Evolutionary conservation across 352 stramenopile species (phyloP).

Genomic region (Albugo laibachii): DNA sequence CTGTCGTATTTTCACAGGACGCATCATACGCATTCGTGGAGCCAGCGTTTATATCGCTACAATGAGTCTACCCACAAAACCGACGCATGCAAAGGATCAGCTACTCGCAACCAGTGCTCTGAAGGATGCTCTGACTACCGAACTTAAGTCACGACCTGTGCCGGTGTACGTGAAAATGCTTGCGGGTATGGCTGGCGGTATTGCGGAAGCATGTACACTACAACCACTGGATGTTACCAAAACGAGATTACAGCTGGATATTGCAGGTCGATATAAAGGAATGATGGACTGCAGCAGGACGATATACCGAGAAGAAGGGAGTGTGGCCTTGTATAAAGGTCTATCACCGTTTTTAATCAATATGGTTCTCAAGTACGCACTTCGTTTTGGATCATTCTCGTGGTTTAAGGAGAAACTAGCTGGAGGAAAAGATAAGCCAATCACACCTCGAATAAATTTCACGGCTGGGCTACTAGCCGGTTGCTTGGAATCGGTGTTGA

Average conservation of each 20-base stretch:
- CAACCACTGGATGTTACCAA: conserved; percentile 77
- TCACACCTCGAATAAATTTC: conserved; percentile 68
- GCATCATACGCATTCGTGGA: too few relatives aligned
- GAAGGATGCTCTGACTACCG: conserved; percentile 48
- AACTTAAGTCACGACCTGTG: conserved; percentile 46
- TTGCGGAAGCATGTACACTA: conserved; percentile 63
- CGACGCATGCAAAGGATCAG: too few relatives aligned
- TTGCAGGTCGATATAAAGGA: conserved; percentile 52
- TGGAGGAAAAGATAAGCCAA: conserved; percentile 40
- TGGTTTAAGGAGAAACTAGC: conserved; percentile 77
- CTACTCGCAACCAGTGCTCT: conserved; percentile 40
- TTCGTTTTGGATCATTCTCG: conserved; percentile 69
- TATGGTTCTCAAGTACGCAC: conserved; percentile 80
- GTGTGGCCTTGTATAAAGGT: conserved; percentile 63
- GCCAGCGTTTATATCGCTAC: too few relatives aligned
- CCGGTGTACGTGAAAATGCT: conserved; percentile 73
- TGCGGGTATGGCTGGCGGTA: conserved; percentile 65
- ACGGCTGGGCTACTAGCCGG: conserved; percentile 81
- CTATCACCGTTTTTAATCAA: conserved; percentile 74
- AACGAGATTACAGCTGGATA: conserved; percentile 70
- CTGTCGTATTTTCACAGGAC: too few relatives aligned
- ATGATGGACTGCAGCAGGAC: conserved; percentile 65
- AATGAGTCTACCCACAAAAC: too few relatives aligned
- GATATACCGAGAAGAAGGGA: conserved; percentile 66
- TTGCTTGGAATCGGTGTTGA: conserved; percentile 90